Evolutionary conservation across 306 rosid species (phyloP).

Genomic region (Citrullus colocynthis): DNA sequence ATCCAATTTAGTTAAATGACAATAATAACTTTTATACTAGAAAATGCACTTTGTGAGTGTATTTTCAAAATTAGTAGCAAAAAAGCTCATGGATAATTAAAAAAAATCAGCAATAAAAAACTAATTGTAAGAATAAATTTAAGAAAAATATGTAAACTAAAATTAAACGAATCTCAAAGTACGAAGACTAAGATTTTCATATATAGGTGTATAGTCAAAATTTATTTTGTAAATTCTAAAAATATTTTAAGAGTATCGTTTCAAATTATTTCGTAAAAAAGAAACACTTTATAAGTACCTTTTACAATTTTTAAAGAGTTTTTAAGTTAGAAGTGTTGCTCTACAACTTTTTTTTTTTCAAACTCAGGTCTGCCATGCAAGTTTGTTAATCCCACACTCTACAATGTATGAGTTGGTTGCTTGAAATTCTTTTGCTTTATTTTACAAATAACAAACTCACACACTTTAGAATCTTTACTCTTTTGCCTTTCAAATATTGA

Average conservation of each 20-base stretch:
- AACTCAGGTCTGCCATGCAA: not conserved
- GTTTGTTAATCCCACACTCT: not conserved
- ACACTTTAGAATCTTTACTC: not conserved
- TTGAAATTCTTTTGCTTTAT: not conserved
- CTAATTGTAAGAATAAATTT: too few relatives aligned
- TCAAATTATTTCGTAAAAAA: not conserved
- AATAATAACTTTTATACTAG: too few relatives aligned
- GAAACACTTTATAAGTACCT: not conserved
- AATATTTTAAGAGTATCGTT: not conserved
- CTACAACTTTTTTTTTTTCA: too few relatives aligned
- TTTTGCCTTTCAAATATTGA: too few relatives aligned
- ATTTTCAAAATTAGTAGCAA: too few relatives aligned
- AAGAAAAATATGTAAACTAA: too few relatives aligned
- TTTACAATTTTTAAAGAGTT: not conserved
- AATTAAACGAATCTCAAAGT: too few relatives aligned
- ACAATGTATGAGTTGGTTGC: not conserved
- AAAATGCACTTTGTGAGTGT: too few relatives aligned
- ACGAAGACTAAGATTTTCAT: too few relatives aligned
- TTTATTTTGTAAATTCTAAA: not conserved
- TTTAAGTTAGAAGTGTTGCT: not conserved
- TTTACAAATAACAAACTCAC: not conserved
- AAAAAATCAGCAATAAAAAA: too few relatives aligned
- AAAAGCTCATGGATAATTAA: too few relatives aligned
- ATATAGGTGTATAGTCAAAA: not conserved
- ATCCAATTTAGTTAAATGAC: too few relatives aligned